These are phyloP conservation scores for Pestalotiopsis sp. DNA, from an alignment of 2,329 filamentous ascomycete species.

Conservation along the genomic window DNA sequence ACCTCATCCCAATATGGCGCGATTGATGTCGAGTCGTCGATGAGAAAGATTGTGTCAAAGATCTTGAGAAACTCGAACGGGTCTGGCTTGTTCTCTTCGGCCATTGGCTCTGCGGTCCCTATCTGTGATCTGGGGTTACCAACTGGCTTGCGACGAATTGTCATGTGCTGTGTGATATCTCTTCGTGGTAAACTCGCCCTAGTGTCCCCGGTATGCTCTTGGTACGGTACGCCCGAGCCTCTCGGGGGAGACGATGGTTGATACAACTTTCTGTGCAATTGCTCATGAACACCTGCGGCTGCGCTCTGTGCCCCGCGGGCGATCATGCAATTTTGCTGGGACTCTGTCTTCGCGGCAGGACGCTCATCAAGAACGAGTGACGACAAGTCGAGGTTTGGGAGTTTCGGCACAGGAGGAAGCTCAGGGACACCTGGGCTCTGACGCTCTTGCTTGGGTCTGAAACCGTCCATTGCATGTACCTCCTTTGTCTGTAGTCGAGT, in stretches of 20 bases:
- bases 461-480: not conserved
- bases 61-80: slow-evolving; percentile 64
- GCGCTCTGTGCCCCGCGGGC: not conserved
- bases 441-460: not conserved
- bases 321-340: too few relatives aligned
- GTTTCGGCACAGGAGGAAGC: not conserved
- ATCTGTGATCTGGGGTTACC: not conserved
- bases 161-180: not conserved
- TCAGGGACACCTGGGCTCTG: not conserved
- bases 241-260: not conserved
- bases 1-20: slow-evolving; percentile 66
- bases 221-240: not conserved
- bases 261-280: not conserved
- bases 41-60: slow-evolving; percentile 75
- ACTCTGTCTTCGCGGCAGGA: not conserved
- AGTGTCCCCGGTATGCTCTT: too few relatives aligned
- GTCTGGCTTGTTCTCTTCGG: slow-evolving; percentile 43
- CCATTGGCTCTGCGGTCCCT: not conserved
- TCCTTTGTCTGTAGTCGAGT: not conserved
- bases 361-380: not conserved
- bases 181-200: too few relatives aligned
- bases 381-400: too few relatives aligned
- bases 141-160: not conserved
- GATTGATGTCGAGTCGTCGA: slow-evolving; percentile 77
- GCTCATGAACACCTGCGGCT: not conserved